These are phyloP conservation scores for Aspergillus sp. DNA, from an alignment of 2,329 filamentous ascomycete species.

Conservation along the genomic window DNA sequence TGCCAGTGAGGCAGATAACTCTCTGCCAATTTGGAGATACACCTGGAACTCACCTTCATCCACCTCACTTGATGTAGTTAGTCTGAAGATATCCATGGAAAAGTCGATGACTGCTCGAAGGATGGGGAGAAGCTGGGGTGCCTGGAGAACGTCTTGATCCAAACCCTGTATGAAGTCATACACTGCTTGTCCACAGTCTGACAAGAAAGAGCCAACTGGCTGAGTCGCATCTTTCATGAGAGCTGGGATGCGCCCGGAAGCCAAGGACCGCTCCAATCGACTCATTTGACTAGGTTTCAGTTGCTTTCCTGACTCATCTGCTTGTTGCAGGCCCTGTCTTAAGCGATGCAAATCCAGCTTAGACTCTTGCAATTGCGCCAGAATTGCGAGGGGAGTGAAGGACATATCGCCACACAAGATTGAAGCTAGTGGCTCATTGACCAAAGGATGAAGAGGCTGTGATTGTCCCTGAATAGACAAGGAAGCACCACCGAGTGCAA, in stretches of 20 bases:
- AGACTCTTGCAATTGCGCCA: conserved; percentile 39
- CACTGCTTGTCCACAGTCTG: conserved; percentile 36
- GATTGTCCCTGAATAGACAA: conserved; percentile 25
- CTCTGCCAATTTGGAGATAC: conserved; percentile 47
- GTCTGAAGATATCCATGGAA: conserved; percentile 50
- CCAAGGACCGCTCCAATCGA: conserved; percentile 41
- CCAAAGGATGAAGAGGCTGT: conserved; percentile 41
- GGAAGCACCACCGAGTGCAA: conserved; percentile 25
- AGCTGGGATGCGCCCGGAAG: conserved; percentile 38
- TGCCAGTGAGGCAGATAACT: conserved; percentile 34
- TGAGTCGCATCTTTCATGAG: conserved; percentile 45
- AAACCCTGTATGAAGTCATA: conserved; percentile 35
- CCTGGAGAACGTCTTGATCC: conserved; percentile 25
- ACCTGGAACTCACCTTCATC: conserved; percentile 57
- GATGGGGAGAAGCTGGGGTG: conserved; percentile 24
- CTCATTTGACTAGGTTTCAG: conserved; percentile 45
- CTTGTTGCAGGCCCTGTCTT: conserved; percentile 31
- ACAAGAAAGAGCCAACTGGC: conserved; percentile 39
- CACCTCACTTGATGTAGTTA: conserved; percentile 44
- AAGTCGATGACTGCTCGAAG: conserved; percentile 40
- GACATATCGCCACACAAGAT: conserved; percentile 24
- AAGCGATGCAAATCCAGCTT: conserved; percentile 37
- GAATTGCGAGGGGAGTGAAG: conserved; percentile 22
- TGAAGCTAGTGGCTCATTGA: conserved; percentile 39
- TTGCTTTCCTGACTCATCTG: conserved; percentile 31